Percentiles rank a stretch among this genome's conserved stretches.
Conservation (phyloP, 2,329 filamentous ascomycete genomes). For the Monilinia aucupariae region DNA sequence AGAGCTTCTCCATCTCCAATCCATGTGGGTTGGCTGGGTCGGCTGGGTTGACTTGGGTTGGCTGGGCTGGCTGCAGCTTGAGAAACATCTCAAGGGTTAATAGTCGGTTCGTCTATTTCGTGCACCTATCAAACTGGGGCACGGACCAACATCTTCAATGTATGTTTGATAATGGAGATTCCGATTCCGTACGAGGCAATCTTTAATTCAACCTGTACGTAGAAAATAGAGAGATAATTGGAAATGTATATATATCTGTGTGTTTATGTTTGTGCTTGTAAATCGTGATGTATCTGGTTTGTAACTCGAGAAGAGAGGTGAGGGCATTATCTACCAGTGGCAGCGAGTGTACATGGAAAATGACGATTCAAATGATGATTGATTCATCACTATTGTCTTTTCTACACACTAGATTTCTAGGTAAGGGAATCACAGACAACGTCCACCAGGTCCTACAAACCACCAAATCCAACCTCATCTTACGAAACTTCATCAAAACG, state of each 20-base stretch:
- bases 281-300: slow-evolving; percentile 5
- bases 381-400: slow-evolving; percentile 15
- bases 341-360: not conserved
- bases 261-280: slow-evolving; percentile 1
- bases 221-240: slow-evolving; percentile 5
- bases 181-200: slow-evolving; percentile 13
- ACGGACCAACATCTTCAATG: slow-evolving; percentile 10
- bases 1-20: slow-evolving; percentile 11
- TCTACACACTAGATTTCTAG: slow-evolving; percentile 14
- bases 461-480: slow-evolving; percentile 15
- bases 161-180: slow-evolving; percentile 10
- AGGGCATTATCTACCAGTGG: not conserved
- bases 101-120: not conserved
- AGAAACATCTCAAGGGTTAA: slow-evolving; percentile 2
- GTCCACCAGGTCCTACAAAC: slow-evolving; percentile 18
- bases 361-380: not conserved
- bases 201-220: slow-evolving; percentile 1
- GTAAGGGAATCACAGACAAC: slow-evolving; percentile 17
- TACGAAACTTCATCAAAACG: slow-evolving; percentile 13
- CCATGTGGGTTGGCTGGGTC: slow-evolving; percentile 4
- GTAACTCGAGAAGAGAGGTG: not conserved
- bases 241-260: not conserved
- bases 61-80: slow-evolving; percentile 8
- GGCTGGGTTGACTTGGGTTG: not conserved
- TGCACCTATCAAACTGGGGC: slow-evolving; percentile 7